Evolutionary conservation across 2,329 filamentous ascomycete genomes (phyloP).

Genomic region (Bipolaris cookei): DNA sequence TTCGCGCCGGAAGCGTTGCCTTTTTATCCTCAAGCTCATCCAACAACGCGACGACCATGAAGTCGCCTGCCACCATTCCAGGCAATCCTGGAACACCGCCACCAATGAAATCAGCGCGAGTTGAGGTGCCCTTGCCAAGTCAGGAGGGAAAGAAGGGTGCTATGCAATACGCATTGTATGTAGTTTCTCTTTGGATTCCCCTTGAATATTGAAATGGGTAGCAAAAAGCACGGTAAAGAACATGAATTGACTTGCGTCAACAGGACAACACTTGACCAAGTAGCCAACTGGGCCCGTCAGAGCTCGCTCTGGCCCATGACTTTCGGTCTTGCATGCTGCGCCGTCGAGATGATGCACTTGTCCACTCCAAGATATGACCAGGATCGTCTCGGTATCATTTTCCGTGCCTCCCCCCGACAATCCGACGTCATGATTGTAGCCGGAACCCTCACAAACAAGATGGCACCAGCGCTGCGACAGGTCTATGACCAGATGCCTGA

Average conservation of each 20-base stretch:
- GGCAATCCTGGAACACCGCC: slow-evolving; percentile 61
- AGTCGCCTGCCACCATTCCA: slow-evolving; percentile 58
- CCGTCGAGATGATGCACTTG: slow-evolving; percentile 92
- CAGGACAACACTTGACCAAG: slow-evolving; percentile 79
- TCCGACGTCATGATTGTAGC: slow-evolving; percentile 96
- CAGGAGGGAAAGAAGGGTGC: slow-evolving; percentile 80
- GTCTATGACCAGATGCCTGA: slow-evolving; percentile 97
- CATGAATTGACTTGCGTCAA: slow-evolving; percentile 24
- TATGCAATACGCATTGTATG: slow-evolving; percentile 86
- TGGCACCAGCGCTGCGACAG: slow-evolving; percentile 87
- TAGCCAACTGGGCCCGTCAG: slow-evolving; percentile 86
- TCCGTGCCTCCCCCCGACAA: slow-evolving; percentile 86
- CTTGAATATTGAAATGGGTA: background rate
- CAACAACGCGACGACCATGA: slow-evolving; percentile 67
- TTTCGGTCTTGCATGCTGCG: slow-evolving; percentile 88
- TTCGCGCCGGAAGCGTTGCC: slow-evolving; percentile 65
- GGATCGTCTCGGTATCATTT: slow-evolving; percentile 88
- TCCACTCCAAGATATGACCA: slow-evolving; percentile 93
- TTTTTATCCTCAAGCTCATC: slow-evolving; percentile 70
- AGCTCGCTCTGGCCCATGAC: slow-evolving; percentile 92
- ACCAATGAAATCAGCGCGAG: slow-evolving; percentile 63
- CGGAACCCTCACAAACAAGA: slow-evolving; percentile 93
- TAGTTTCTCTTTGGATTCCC: slow-evolving; percentile 28
- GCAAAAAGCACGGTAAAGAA: background rate
- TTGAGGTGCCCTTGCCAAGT: slow-evolving; percentile 76